phyloP scores from a whole-genome alignment of 2,329 filamentous ascomycete species.

The Fusarium staphyleae region DNA sequence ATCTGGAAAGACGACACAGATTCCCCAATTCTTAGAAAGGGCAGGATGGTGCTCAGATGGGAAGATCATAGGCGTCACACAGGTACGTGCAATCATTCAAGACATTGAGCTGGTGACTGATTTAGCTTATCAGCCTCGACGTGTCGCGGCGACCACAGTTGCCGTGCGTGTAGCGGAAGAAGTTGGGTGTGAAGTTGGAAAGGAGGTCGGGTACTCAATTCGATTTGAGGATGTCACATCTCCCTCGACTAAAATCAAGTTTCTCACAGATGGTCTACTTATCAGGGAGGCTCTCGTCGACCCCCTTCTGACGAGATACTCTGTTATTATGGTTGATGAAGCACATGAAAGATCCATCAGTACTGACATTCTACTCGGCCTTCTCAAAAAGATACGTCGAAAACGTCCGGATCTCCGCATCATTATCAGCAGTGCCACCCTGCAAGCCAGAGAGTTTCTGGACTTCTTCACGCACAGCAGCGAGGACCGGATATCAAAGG shows the following conservation, averaged over 20 bases:
- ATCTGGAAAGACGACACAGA: conserved; percentile 93
- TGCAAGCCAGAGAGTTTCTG: conserved; percentile 87
- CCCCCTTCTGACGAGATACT: conserved; percentile 88
- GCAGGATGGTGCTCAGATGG: conserved; percentile 89
- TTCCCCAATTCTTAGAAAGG: conserved; percentile 88
- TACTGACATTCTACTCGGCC: conserved; percentile 87
- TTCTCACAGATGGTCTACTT: conserved; percentile 90
- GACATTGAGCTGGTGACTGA: conserved; percentile 24
- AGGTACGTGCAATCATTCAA: conserved; percentile 63
- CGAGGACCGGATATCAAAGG: conserved; percentile 45
- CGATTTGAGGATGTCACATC: conserved; percentile 92
- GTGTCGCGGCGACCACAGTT: conserved; percentile 90
- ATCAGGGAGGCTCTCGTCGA: conserved; percentile 93
- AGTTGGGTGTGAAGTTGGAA: conserved; percentile 82
- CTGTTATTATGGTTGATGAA: conserved; percentile 97
- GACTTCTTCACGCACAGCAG: conserved; percentile 70
- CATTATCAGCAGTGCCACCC: conserved; percentile 90
- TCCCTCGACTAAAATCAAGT: conserved; percentile 86
- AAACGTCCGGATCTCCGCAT: conserved; percentile 83
- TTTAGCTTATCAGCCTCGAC: conserved; percentile 69
- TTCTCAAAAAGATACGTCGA: conserved; percentile 88
- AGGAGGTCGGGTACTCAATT: conserved; percentile 93
- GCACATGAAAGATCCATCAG: conserved; percentile 93
- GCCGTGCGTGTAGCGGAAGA: conserved; percentile 90
- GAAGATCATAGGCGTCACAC: conserved; percentile 86